Base-by-base conservation (phyloP, 2,329 filamentous ascomycete species). In the Esteya vermicola region DNA sequence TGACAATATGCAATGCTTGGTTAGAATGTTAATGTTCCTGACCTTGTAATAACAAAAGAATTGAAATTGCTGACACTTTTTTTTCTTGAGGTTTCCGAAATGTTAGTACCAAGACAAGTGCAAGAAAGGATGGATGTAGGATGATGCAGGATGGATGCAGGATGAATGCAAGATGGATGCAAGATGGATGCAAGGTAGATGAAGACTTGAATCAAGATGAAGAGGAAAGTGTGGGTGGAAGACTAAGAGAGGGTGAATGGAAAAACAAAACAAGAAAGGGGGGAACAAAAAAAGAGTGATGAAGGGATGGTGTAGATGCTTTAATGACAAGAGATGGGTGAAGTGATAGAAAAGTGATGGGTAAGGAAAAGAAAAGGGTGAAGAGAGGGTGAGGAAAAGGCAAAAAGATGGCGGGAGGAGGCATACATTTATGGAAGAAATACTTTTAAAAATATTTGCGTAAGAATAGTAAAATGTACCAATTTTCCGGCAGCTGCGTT, bases 261-360 rank as follows among this genome's bases (percentile, higher is more conserved):
- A 45, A 43, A 40, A 42, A 32, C 26, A 42, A 42, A 42, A 32
- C 20, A 38, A n/a, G n/a, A n/a, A n/a, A n/a, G n/a, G n/a, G n/a
- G n/a, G n/a, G n/a, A n/a, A n/a, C n/a, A n/a, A n/a, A 21, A 32
- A 18, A 12, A 27, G 21, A n/a, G 21, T 13, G 21, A 21, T 25
- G 36, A 38, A 23, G 27, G 25, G 27, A 28, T 26, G 39, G 46
- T 46, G 45, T 40, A 39, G 39, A 47, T 44, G 43, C 39, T 48
- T 35, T 45, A 45, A 48, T 31, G 31, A 46, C 44, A n/a, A n/a
- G n/a, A n/a, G n/a, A n/a, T n/a, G n/a, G n/a, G n/a, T n/a, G n/a
- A n/a, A n/a, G n/a, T n/a, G n/a, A n/a, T n/a, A 27, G 16, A 23
- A 27, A 19, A 23, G n/a, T 3, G n/a, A 9, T 16, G 13, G 22